Evolutionary conservation across 169 alveolate genomes (phyloP).

Genomic region (Perkinsus marinus): DNA sequence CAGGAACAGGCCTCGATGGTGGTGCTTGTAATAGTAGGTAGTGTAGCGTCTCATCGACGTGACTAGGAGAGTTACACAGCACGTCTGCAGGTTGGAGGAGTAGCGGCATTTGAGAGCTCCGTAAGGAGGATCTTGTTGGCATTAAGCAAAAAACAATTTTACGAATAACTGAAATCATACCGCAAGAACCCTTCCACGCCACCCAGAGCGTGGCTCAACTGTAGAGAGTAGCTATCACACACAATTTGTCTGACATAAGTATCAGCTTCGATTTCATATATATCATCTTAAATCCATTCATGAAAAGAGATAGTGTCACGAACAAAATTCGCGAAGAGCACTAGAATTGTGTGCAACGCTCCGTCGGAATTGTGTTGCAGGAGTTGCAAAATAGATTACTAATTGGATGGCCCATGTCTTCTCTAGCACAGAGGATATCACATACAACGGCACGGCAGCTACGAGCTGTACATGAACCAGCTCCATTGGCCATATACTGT

Average conservation of each 20-base stretch:
- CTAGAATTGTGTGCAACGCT: not conserved
- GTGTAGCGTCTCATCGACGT: not conserved
- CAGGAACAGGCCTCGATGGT: not conserved
- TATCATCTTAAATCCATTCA: too few species aligned
- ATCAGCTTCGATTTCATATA: too few species aligned
- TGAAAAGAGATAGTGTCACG: too few species aligned
- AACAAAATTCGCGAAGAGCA: not conserved
- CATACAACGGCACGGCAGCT: not conserved
- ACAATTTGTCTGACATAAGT: too few species aligned
- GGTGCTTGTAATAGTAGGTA: not conserved
- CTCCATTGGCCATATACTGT: not conserved
- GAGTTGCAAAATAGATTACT: not conserved
- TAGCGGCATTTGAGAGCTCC: not conserved
- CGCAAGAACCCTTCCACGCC: too few species aligned
- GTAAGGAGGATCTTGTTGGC: not conserved
- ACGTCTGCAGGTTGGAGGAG: not conserved
- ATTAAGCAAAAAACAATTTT: too few species aligned
- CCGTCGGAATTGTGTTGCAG: not conserved
- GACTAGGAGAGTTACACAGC: not conserved
- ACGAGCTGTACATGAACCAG: not conserved
- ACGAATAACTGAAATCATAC: too few species aligned
- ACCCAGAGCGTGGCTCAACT: too few species aligned
- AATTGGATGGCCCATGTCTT: not conserved
- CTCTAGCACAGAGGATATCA: not conserved
- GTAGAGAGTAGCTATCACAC: too few species aligned